Conservation (phyloP, 108 stramenopile genomes). For the Cyclotella baltica region DNA sequence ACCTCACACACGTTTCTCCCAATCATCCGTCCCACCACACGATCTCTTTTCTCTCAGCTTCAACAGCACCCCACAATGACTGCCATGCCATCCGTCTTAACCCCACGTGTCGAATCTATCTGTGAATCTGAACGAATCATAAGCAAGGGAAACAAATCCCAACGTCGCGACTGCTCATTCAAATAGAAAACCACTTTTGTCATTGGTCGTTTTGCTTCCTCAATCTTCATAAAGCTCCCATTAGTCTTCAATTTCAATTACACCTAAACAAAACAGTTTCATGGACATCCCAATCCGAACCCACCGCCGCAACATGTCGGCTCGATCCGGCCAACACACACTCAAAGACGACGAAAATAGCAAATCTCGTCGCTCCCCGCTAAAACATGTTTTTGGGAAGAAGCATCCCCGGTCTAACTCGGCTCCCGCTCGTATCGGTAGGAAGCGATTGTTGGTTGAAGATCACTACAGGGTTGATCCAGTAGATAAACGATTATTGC, state of each 20-base stretch:
- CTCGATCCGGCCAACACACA: not conserved
- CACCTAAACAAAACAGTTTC: not conserved
- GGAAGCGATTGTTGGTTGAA: slow-evolving; percentile 56
- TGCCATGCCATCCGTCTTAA: no score
- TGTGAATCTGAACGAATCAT: no score
- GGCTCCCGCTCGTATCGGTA: slow-evolving; percentile 34
- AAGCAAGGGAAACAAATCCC: no score
- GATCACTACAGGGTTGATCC: slow-evolving; percentile 78
- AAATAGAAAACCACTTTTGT: no score
- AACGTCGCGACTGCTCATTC: no score
- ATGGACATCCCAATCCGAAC: slow-evolving; percentile 32
- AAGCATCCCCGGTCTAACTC: slow-evolving; percentile 29
- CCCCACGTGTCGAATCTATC: no score
- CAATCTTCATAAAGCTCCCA: no score
- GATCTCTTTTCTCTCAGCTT: no score
- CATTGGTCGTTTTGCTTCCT: no score
- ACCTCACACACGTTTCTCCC: no score
- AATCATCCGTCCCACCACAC: no score
- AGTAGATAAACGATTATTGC: slow-evolving; percentile 59
- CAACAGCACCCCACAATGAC: no score
- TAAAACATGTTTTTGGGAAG: slow-evolving; percentile 13
- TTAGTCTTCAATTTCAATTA: not conserved
- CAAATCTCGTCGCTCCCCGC: slow-evolving; percentile 17
- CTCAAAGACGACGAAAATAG: not conserved
- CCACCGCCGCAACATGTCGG: slow-evolving; percentile 26